Evolutionary conservation across 345 rosid species (phyloP), one percentile per base, ranked within the genome.

Genomic region (Acer campestre): DNA sequence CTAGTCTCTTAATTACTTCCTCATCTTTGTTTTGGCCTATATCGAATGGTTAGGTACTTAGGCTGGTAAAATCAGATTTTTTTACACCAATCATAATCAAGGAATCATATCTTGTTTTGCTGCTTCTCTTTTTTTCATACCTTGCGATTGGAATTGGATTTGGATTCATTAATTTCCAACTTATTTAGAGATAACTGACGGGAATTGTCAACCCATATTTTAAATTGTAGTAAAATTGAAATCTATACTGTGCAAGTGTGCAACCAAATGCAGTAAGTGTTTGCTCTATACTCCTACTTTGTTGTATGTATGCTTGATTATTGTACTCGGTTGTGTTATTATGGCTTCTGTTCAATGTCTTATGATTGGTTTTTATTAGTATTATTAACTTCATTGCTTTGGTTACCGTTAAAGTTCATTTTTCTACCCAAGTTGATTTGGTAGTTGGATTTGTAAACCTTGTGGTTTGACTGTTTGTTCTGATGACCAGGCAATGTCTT

Each of bases 401-500:
- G 56, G 72, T n/a, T 65, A 67, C 18, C 71, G 58, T 18, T 0
- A 1, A 18, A 22, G 49, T 40, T 55, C 16, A 35, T 66, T 75
- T 65, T 6, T 53, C 42, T 67, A 18, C 73, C 55, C 6, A 5
- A 49, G 22, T 68, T 69, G 70, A 48, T 53, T 53, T 18, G 46
- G 38, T 68, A 35, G 65, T 61, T 81, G 67, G 44, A 53, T 55
- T 44, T 13, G 63, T 67, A 2, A 46, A 56, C 35, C 22, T n/a
- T 46, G 40, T 48, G 62, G 6, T 65, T 61, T 79, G 67, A 73
- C 64, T 71, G 29, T 78, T 79, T 83, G 70, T 79, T 87, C 85
- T 73, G 75, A 81, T 91, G 85, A 83, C 70, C 97, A 96, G 99
- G 95, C 93, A 68, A 94, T 96, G 98, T 96, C 99, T 55, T 96